These are phyloP conservation scores for Penicillium fuscoglaucum DNA, from an alignment of 2,329 filamentous ascomycete species.

Conservation along the genomic window DNA sequence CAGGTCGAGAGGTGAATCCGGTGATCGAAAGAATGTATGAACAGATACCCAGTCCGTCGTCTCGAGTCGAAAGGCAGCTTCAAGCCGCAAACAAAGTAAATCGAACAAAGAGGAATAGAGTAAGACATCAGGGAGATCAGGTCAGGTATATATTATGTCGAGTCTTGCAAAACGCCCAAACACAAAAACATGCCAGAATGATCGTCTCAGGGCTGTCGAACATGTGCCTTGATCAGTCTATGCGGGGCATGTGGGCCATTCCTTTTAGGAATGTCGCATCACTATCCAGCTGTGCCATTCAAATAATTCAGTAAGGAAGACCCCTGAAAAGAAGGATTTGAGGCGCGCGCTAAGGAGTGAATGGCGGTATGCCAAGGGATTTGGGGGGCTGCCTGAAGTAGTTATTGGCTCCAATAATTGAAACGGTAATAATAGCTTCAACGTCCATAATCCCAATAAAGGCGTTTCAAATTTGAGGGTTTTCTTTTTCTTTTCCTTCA, in stretches of 20 bases:
- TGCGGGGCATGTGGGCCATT: slow-evolving; percentile 12
- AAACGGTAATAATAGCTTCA: not conserved
- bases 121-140: not conserved
- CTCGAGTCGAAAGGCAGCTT: slow-evolving; percentile 3
- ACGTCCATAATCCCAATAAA: not conserved
- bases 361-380: slow-evolving; percentile 1
- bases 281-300: not conserved
- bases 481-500: not conserved
- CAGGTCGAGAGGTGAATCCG: not conserved
- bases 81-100: not conserved
- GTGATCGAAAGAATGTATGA: not conserved
- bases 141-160: slow-evolving; percentile 6
- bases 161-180: not conserved
- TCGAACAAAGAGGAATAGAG: not conserved
- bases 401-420: not conserved
- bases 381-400: not conserved
- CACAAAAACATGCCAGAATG: slow-evolving; percentile 8
- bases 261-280: slow-evolving; percentile 6
- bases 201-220: slow-evolving; percentile 3
- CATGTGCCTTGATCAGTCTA: not conserved
- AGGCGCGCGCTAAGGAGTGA: not conserved
- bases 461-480: not conserved
- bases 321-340: not conserved
- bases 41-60: not conserved
- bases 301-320: not conserved